phyloP scores from a whole-genome alignment of 441 rosid species.

The Brassica balearica region DNA sequence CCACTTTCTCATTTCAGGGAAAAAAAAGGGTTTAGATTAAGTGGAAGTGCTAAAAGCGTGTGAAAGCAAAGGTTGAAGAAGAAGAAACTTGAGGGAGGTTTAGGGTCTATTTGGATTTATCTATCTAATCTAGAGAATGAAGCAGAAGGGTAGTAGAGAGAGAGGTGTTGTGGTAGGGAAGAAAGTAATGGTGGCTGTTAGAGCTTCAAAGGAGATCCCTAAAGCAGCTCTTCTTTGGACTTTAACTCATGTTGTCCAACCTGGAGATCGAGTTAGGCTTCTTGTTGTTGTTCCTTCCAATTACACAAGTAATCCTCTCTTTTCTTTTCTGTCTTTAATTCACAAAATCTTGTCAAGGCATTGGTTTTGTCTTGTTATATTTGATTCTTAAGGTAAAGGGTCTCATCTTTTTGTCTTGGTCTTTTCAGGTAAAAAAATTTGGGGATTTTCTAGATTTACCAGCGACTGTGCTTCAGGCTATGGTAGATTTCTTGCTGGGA shows the following conservation, averaged over 20 bases:
- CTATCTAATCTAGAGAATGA: constrained; percentile 43
- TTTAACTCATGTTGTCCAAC: constrained; percentile 73
- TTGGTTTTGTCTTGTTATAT: not conserved
- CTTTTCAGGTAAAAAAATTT: constrained; percentile 64
- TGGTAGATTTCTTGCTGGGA: constrained; percentile 57
- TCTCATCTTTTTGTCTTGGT: constrained; percentile 9
- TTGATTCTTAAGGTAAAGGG: constrained; percentile 9
- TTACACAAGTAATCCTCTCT: constrained; percentile 50
- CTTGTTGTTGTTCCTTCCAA: constrained; percentile 64
- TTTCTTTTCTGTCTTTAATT: constrained; percentile 14
- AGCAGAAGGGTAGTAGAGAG: constrained; percentile 48
- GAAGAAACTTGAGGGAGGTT: constrained; percentile 17
- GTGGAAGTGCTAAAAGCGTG: constrained; percentile 40
- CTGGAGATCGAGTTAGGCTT: constrained; percentile 72
- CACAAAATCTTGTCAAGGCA: not conserved
- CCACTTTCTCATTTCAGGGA: constrained; percentile 39
- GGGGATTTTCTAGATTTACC: constrained; percentile 67
- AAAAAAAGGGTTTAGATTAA: constrained; percentile 47
- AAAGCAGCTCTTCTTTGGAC: constrained; percentile 66
- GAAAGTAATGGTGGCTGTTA: constrained; percentile 66
- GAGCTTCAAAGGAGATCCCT: constrained; percentile 67
- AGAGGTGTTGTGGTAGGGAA: constrained; percentile 53
- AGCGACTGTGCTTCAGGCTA: constrained; percentile 65
- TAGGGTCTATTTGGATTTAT: not conserved
- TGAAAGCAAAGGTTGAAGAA: constrained; percentile 21